These are phyloP conservation scores for Heliamphora exappendiculata DNA, from an alignment of 148 eudicot species.

Conservation along the genomic window DNA sequence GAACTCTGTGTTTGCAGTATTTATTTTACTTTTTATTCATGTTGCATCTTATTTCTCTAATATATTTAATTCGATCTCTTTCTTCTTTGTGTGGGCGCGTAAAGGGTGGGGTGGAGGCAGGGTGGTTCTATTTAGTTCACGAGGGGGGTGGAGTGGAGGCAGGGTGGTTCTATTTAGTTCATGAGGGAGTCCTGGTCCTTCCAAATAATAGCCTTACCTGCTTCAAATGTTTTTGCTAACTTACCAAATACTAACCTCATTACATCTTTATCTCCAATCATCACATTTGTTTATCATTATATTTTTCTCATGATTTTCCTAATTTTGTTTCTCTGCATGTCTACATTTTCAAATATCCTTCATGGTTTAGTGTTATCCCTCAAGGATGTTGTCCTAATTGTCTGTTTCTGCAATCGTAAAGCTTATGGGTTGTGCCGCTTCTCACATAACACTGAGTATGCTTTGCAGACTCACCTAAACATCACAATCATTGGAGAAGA, in stretches of 20 bases:
- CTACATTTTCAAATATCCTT: not conserved
- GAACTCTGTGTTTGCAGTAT: not conserved
- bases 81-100: too few relatives aligned
- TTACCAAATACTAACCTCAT: not conserved
- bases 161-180: too few relatives aligned
- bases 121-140: too few relatives aligned
- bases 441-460: conserved; percentile 88
- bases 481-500: conserved; percentile 84
- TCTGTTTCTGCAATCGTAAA: conserved; percentile 48
- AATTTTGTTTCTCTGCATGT: not conserved
- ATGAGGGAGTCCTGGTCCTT: too few relatives aligned
- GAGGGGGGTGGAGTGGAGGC: too few relatives aligned
- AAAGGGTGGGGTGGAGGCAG: too few relatives aligned
- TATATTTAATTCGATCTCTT: too few relatives aligned
- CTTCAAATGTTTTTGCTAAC: not conserved
- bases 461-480: conserved; percentile 88
- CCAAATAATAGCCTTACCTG: too few relatives aligned
- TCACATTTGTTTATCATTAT: not conserved
- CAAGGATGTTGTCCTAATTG: not conserved
- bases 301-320: not conserved
- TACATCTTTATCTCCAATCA: not conserved
- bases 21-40: too few relatives aligned
- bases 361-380: not conserved
- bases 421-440: conserved; percentile 93
- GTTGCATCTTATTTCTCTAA: too few relatives aligned